Percentiles rank a stretch among this genome's conserved stretches.
Evolutionary conservation across 257 asterid genomes (phyloP).

Genomic region (Misopates orontium): DNA sequence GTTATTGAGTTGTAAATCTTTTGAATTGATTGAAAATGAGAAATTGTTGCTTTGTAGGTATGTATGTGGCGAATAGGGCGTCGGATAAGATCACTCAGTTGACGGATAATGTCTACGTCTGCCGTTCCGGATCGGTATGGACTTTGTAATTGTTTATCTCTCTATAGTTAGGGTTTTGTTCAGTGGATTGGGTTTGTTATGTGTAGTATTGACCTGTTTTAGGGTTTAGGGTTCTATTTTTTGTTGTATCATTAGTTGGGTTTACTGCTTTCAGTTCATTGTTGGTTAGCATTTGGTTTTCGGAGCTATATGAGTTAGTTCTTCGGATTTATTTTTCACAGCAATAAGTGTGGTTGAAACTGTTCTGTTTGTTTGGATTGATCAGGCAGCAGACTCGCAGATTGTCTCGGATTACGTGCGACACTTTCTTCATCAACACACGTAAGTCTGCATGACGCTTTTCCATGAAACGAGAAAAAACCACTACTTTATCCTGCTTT

Average conservation of each 20-base stretch:
- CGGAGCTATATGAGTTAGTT: too few relatives aligned
- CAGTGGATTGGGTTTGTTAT: not conserved
- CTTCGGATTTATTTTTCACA: not conserved
- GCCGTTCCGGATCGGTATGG: constrained; percentile 62
- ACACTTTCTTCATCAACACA: constrained; percentile 81
- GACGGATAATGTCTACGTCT: constrained; percentile 56
- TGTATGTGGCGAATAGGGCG: constrained; percentile 65
- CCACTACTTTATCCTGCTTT: not conserved
- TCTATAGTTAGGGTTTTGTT: not conserved
- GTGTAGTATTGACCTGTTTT: too few relatives aligned
- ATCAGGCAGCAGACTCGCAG: constrained; percentile 86
- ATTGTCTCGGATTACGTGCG: constrained; percentile 77
- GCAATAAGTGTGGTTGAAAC: constrained; percentile 21
- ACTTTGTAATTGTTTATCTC: not conserved
- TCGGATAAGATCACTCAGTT: constrained; percentile 57
- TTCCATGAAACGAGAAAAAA: not conserved
- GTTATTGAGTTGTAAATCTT: too few relatives aligned
- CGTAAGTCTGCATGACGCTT: constrained; percentile 43
- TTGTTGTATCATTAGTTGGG: too few relatives aligned
- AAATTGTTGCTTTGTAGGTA: constrained; percentile 28
- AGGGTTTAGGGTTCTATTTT: too few relatives aligned
- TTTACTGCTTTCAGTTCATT: not conserved
- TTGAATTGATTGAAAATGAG: not conserved
- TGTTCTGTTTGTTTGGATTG: not conserved
- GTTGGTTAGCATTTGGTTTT: not conserved